A percentile compares a stretch with the other conserved stretches of the same genome.
Conservation (phyloP, 192 early-diverging fungal species). For the Glomus cerebriforme region DNA sequence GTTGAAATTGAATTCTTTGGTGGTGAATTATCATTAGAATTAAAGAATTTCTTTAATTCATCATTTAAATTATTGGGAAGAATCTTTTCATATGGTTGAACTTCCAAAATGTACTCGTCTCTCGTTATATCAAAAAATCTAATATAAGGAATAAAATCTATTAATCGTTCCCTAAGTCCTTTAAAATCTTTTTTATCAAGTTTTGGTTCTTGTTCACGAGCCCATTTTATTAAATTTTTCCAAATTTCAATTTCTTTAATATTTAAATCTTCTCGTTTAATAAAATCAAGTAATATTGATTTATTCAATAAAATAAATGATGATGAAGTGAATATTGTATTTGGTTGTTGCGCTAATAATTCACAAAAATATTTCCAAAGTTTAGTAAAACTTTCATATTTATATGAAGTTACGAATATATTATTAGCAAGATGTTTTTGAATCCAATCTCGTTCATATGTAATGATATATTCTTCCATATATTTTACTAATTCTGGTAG, state of each 20-base stretch:
- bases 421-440: neutral
- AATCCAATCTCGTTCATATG: neutral
- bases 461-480: neutral
- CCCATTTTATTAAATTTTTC: conserved; percentile 7
- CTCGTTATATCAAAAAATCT: neutral
- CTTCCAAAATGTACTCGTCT: neutral
- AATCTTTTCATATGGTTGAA: neutral
- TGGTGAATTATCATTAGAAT: neutral
- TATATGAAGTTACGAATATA: neutral
- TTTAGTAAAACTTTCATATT: neutral
- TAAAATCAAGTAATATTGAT: neutral
- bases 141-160: conserved; percentile 7
- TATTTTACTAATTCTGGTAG: neutral
- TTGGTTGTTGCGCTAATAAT: neutral
- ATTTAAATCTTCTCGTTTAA: neutral
- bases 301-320: neutral
- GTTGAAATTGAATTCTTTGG: neutral
- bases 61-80: neutral
- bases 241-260: conserved; percentile 10
- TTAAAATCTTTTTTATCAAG: neutral
- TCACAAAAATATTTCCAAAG: neutral
- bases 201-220: neutral
- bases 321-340: neutral
- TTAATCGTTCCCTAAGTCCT: neutral
- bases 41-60: neutral